Evolutionary conservation across 805 yeast species (phyloP).

Genomic region (Maudiozyma barnettii): DNA sequence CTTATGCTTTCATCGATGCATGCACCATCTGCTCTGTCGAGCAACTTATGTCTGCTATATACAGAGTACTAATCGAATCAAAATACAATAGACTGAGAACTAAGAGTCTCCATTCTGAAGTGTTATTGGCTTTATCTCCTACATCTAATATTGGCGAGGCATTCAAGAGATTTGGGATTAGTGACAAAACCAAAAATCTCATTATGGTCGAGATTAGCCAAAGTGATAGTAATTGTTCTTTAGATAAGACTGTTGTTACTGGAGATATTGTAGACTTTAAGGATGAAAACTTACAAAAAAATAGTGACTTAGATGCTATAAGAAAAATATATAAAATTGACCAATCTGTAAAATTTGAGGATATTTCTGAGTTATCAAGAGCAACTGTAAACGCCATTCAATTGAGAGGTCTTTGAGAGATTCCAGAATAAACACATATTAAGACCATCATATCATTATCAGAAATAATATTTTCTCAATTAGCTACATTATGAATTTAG

Average conservation of each 20-base stretch:
- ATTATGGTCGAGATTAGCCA: slow-evolving; percentile 21
- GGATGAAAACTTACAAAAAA: slow-evolving; percentile 26
- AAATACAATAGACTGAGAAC: slow-evolving; percentile 45
- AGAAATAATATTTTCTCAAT: no score
- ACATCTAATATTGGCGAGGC: slow-evolving; percentile 61
- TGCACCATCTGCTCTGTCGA: slow-evolving; percentile 47
- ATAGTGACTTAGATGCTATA: slow-evolving; percentile 30
- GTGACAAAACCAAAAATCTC: slow-evolving; percentile 37
- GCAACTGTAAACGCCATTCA: slow-evolving; percentile 40
- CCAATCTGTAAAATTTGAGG: slow-evolving; percentile 13
- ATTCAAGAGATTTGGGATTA: slow-evolving; percentile 59
- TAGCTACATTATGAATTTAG: background rate
- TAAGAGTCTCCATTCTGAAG: slow-evolving; percentile 59
- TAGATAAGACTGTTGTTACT: slow-evolving; percentile 13
- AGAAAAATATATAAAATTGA: slow-evolving; percentile 28
- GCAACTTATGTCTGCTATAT: slow-evolving; percentile 51
- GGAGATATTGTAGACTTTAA: slow-evolving; percentile 31
- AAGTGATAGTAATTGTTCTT: slow-evolving; percentile 6
- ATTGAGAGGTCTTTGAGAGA: slow-evolving; percentile 33
- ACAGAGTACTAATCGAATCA: slow-evolving; percentile 49
- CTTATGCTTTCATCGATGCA: slow-evolving; percentile 61
- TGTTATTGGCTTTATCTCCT: slow-evolving; percentile 60
- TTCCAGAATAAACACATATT: background rate
- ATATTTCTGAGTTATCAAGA: slow-evolving; percentile 29
- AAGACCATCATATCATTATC: background rate